A percentile compares a stretch with the other conserved stretches of the same genome.
phyloP scores from a whole-genome alignment of 768 basidiomycete species.

The Cyclocybe aegerita region DNA sequence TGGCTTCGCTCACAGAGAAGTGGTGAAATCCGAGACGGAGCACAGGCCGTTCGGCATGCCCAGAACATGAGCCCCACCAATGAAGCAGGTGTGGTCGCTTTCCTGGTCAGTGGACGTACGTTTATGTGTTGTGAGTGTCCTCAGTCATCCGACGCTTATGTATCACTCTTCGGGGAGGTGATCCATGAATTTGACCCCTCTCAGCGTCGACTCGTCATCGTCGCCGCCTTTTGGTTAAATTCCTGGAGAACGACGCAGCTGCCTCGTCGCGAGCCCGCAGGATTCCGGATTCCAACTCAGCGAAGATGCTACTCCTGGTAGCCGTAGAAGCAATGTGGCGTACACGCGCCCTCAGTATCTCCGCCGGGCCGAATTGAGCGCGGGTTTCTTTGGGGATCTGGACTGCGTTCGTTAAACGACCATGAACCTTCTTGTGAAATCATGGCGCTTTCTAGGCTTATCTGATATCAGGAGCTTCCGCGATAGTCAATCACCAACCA shows the following conservation, averaged over 20 bases:
- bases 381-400: not conserved
- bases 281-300: not conserved
- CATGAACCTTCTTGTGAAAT: not conserved
- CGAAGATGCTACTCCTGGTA: not conserved
- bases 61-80: too few relatives aligned
- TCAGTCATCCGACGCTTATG: too few relatives aligned
- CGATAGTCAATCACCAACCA: slow-evolving; percentile 14
- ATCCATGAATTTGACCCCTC: too few relatives aligned
- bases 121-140: too few relatives aligned
- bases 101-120: too few relatives aligned
- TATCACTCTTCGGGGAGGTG: too few relatives aligned
- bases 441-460: not conserved
- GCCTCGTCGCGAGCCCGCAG: not conserved
- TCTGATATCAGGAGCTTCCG: slow-evolving; percentile 1
- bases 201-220: too few relatives aligned
- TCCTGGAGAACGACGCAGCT: not conserved
- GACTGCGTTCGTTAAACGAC: not conserved
- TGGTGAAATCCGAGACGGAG: too few relatives aligned
- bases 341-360: not conserved
- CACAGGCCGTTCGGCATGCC: too few relatives aligned
- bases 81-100: too few relatives aligned
- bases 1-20: too few relatives aligned
- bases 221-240: too few relatives aligned
- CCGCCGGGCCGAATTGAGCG: not conserved
- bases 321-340: not conserved